Evolutionary conservation across 495 filamentous ascomycete species (phyloP).

Genomic region (Aspergillus incahuasiensis): DNA sequence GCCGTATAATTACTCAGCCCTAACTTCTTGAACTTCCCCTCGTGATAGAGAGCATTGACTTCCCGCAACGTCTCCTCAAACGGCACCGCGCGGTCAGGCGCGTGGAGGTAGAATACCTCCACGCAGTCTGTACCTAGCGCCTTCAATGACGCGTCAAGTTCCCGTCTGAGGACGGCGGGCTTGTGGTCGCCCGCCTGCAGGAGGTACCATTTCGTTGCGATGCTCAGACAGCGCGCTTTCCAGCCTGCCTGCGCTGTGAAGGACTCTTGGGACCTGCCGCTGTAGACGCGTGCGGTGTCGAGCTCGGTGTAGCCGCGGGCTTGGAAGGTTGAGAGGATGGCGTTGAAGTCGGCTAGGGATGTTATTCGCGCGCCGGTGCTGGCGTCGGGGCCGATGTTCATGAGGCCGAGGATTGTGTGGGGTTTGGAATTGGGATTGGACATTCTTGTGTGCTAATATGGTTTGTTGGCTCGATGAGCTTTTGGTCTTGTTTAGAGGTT

Average conservation of each 20-base stretch:
- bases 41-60: slow-evolving; percentile 74
- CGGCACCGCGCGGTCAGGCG: slow-evolving; percentile 69
- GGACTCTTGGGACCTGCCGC: slow-evolving; percentile 70
- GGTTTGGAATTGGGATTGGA: slow-evolving; percentile 26
- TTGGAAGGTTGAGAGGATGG: slow-evolving; percentile 64
- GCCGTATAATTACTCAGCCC: slow-evolving; percentile 83
- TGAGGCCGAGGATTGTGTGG: slow-evolving; percentile 54
- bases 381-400: slow-evolving; percentile 54
- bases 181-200: slow-evolving; percentile 52
- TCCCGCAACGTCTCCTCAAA: slow-evolving; percentile 76
- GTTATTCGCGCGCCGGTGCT: slow-evolving; percentile 64
- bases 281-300: slow-evolving; percentile 74
- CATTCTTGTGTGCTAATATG: neutral
- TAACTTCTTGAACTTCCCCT: slow-evolving; percentile 81
- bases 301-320: slow-evolving; percentile 70
- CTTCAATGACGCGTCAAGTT: slow-evolving; percentile 58
- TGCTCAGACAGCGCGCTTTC: slow-evolving; percentile 73
- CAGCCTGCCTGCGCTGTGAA: slow-evolving; percentile 72
- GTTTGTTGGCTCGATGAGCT: neutral
- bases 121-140: slow-evolving; percentile 72
- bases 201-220: slow-evolving; percentile 85
- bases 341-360: slow-evolving; percentile 56
- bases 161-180: slow-evolving; percentile 53
- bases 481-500: no score
- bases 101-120: slow-evolving; percentile 87